These are phyloP conservation scores for Kwoniella bestiolae DNA, from an alignment of 768 basidiomycete genomes.

Conservation along the genomic window DNA sequence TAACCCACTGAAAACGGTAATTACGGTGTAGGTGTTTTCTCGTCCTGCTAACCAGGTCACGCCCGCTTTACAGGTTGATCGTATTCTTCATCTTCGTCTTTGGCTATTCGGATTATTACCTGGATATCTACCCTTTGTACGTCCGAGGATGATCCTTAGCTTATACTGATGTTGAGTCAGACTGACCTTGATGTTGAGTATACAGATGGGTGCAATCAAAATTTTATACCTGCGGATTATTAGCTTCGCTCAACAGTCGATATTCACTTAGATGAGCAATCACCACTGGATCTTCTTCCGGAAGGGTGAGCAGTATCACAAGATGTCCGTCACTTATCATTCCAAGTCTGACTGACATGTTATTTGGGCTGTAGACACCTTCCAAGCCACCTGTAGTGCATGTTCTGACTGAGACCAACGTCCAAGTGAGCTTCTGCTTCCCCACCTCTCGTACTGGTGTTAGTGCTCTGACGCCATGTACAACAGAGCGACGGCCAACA, in stretches of 20 bases:
- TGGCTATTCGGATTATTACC: background rate
- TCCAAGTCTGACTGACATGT: too few species aligned
- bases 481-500: background rate
- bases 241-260: constrained; percentile 19
- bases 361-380: too few species aligned
- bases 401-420: constrained; percentile 22
- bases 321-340: too few species aligned
- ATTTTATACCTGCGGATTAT: constrained; percentile 12
- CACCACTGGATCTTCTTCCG: background rate
- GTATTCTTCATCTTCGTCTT: constrained; percentile 9
- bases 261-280: constrained; percentile 4
- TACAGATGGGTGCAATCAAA: constrained; percentile 18
- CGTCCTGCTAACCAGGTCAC: too few species aligned
- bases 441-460: background rate
- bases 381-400: constrained; percentile 11
- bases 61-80: background rate
- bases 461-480: too few species aligned
- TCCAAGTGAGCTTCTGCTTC: constrained; percentile 7
- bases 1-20: background rate
- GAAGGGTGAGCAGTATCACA: constrained; percentile 3
- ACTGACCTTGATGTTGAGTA: background rate
- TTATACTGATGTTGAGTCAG: background rate
- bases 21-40: background rate
- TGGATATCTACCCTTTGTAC: constrained; percentile 15
- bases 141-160: too few species aligned